phyloP scores from a whole-genome alignment of 75 land plant genomes.

The Sequoia sempervirens region DNA sequence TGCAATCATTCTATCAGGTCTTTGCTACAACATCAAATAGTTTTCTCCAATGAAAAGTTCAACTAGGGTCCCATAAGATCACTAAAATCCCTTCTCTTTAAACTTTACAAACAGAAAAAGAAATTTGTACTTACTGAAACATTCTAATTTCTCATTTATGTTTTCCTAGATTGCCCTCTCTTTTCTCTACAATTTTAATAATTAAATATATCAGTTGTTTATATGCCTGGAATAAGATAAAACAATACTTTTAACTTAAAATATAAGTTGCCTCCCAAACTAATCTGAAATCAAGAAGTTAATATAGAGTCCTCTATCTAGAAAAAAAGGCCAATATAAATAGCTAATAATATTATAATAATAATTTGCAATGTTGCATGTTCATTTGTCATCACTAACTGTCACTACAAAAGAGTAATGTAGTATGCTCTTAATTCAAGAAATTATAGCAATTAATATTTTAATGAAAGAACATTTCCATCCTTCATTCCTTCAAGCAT shows the following conservation, averaged over 20 bases:
- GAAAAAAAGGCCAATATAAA: not conserved
- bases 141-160: not conserved
- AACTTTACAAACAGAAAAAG: not conserved
- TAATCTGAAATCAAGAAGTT: not conserved
- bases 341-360: not conserved
- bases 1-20: not conserved
- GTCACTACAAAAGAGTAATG: not conserved
- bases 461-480: not conserved
- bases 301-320: not conserved
- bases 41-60: not conserved
- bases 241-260: not conserved
- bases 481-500: too few relatives aligned
- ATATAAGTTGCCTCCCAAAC: not conserved
- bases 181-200: not conserved
- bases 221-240: not conserved
- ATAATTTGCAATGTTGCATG: not conserved
- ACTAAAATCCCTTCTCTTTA: not conserved
- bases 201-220: not conserved
- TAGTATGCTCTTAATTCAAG: not conserved
- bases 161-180: not conserved
- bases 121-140: not conserved
- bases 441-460: not conserved
- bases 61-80: not conserved
- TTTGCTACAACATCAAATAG: not conserved
- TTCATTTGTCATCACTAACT: not conserved